These are phyloP conservation scores for Nicotiana noctiflora DNA, from an alignment of 257 asterid species.

Conservation along the genomic window DNA sequence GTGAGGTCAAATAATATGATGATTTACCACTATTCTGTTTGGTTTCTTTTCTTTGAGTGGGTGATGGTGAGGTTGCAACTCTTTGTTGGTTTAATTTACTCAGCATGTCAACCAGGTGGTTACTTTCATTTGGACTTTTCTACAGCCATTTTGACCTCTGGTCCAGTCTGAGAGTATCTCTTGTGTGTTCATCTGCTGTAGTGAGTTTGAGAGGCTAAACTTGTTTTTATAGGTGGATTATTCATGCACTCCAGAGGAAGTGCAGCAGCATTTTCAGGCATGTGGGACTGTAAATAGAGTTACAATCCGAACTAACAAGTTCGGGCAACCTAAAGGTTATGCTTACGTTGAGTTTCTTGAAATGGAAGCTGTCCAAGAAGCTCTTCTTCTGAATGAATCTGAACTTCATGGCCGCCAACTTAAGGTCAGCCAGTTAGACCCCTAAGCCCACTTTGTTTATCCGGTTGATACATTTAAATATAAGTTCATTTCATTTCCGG, in stretches of 20 bases:
- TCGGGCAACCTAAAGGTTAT: constrained; percentile 97
- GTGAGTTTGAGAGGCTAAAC: constrained; percentile 4
- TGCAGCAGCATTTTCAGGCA: constrained; percentile 90
- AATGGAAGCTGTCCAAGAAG: constrained; percentile 79
- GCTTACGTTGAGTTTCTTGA: constrained; percentile 91
- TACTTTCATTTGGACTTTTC: neutral
- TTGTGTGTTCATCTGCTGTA: neutral
- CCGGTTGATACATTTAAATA: neutral
- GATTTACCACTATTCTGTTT: neutral
- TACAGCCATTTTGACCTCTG: neutral
- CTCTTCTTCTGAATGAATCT: constrained; percentile 77
- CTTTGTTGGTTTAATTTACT: neutral
- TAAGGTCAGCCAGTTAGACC: constrained; percentile 42
- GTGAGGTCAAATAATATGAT: neutral
- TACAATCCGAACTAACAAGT: constrained; percentile 85
- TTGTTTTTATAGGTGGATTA: constrained; percentile 65
- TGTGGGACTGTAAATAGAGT: constrained; percentile 97
- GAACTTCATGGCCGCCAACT: constrained; percentile 93
- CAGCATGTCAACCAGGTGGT: neutral
- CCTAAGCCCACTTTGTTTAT: neutral
- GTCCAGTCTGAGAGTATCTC: neutral
- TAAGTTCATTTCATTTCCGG: neutral
- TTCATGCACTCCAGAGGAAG: constrained; percentile 96
- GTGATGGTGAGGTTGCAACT: neutral
- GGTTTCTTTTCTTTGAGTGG: neutral